A percentile compares a stretch with the other conserved stretches of the same genome.
phyloP scores from a whole-genome alignment of 2,329 filamentous ascomycete genomes.

The Pyrenochaeta sp. region DNA sequence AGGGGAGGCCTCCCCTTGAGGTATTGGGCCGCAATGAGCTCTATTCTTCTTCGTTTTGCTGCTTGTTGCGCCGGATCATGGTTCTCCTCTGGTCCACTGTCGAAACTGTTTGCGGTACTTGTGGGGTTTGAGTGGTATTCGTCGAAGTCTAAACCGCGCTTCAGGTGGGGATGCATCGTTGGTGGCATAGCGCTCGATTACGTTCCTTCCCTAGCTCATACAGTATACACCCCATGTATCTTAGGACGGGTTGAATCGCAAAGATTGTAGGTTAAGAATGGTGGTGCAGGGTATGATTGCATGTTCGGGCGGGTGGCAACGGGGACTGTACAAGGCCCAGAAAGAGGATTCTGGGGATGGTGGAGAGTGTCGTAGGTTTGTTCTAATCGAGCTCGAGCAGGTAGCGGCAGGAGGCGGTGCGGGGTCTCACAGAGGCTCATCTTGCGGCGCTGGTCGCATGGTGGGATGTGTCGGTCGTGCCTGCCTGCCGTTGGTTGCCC shows the following conservation, averaged over 20 bases:
- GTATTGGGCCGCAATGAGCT: constrained; percentile 66
- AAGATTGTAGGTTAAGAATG: constrained; percentile 11
- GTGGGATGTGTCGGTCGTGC: no score
- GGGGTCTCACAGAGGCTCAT: no score
- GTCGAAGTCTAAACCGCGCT: constrained; percentile 32
- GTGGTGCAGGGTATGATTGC: constrained; percentile 10
- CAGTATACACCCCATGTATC: neutral
- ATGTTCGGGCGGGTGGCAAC: constrained; percentile 9
- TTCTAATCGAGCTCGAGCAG: constrained; percentile 1
- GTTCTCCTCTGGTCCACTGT: constrained; percentile 55
- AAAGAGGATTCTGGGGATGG: neutral
- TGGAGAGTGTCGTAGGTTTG: neutral
- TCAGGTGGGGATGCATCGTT: constrained; percentile 32
- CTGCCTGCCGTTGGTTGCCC: constrained; percentile 16
- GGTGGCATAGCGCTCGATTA: constrained; percentile 21
- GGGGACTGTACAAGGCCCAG: constrained; percentile 7
- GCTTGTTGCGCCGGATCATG: constrained; percentile 63
- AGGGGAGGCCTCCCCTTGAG: constrained; percentile 63
- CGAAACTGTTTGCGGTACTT: constrained; percentile 61
- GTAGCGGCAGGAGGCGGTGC: no score
- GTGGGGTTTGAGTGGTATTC: constrained; percentile 23
- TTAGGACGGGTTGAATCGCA: neutral
- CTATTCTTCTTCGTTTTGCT: constrained; percentile 64
- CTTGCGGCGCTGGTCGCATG: no score
- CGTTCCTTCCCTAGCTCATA: neutral